These are phyloP conservation scores for Ambrosia artemisiifolia DNA, from an alignment of 129 eudicot species.

Conservation along the genomic window DNA sequence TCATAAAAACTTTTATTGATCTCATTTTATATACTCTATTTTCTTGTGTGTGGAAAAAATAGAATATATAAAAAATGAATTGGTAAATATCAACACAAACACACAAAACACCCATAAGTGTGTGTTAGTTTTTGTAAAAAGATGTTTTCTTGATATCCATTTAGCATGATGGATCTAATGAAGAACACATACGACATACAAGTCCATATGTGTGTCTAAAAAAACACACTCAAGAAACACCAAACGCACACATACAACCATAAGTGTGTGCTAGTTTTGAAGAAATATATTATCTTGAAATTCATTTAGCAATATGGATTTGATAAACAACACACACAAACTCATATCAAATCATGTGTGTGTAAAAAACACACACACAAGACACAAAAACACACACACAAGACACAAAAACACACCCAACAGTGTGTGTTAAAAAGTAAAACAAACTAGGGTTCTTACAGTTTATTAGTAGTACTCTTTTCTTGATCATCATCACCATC, in stretches of 20 bases:
- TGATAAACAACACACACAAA: neutral
- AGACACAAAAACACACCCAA: neutral
- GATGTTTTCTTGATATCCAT: slow-evolving; percentile 7
- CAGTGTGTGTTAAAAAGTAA: slow-evolving; percentile 2
- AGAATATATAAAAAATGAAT: neutral
- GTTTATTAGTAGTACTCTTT: slow-evolving; percentile 51
- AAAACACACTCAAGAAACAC: neutral
- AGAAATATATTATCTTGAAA: neutral
- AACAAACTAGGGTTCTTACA: slow-evolving; percentile 38
- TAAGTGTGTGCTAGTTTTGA: no score
- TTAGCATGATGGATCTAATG: neutral
- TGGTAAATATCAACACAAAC: slow-evolving; percentile 11
- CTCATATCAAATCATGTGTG: neutral
- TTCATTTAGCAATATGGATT: neutral
- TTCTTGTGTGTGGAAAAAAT: neutral
- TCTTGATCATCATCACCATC: slow-evolving; percentile 38
- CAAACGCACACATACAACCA: no score
- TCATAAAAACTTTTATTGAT: neutral
- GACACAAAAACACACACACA: neutral
- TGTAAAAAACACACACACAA: neutral
- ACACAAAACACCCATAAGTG: neutral
- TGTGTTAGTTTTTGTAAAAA: slow-evolving; percentile 15
- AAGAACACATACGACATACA: neutral
- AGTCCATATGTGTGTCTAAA: neutral
- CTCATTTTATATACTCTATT: no score